phyloP scores from a whole-genome alignment of 495 filamentous ascomycete genomes.

The Penicillium psychrofluorescens region DNA sequence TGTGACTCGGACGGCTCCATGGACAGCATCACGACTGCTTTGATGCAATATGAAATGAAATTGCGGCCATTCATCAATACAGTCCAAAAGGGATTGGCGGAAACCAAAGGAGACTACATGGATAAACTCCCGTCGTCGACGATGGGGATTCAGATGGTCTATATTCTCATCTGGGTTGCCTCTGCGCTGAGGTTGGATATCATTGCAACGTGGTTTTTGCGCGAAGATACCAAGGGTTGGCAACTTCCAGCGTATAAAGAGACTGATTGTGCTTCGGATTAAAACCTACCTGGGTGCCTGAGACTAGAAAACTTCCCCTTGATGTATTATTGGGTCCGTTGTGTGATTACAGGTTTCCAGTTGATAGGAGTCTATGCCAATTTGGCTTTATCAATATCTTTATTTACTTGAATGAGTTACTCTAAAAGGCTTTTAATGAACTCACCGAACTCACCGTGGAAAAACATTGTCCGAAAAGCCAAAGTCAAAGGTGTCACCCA shows the following conservation, averaged over 20 bases:
- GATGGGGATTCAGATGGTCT: constrained; percentile 19
- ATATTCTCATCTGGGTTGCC: constrained; percentile 20
- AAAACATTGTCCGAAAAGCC: neutral
- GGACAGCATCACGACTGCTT: constrained; percentile 16
- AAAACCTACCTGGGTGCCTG: too few relatives aligned
- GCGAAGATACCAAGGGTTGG: constrained; percentile 31
- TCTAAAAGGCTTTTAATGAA: too few relatives aligned
- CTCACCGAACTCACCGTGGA: too few relatives aligned
- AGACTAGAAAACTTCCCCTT: too few relatives aligned
- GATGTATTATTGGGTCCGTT: too few relatives aligned
- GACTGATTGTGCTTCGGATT: neutral
- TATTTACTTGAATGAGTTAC: too few relatives aligned
- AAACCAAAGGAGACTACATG: constrained; percentile 7
- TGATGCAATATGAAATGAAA: constrained; percentile 31
- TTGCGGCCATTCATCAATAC: constrained; percentile 36
- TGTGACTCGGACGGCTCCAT: constrained; percentile 2
- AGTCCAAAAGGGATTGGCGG: constrained; percentile 20
- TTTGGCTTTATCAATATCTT: too few relatives aligned
- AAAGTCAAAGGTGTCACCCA: constrained; percentile 1
- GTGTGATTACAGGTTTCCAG: too few relatives aligned
- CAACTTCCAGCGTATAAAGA: constrained; percentile 35
- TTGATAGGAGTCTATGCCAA: too few relatives aligned
- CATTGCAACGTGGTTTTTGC: constrained; percentile 16
- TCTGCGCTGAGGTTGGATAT: constrained; percentile 29
- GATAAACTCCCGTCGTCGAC: constrained; percentile 16